Evolutionary conservation across 1,284 basidiomycete species (phyloP), one percentile per base, ranked within the genome.

Genomic region (Cutaneotrichosporon dermatis): DNA sequence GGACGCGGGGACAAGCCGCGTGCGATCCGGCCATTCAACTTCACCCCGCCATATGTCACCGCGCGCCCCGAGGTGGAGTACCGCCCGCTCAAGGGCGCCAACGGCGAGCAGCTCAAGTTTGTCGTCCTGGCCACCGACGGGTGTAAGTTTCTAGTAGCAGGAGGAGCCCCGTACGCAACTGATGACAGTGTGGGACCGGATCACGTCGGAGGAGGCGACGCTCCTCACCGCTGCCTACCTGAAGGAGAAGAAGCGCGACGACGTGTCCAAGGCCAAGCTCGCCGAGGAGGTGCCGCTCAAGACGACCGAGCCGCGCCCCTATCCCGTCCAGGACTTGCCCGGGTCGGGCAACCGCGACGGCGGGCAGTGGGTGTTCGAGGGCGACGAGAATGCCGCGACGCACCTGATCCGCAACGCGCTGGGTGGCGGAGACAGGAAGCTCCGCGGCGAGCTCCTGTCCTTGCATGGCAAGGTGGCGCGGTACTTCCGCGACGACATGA

Each of bases 331-430:
- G 58, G 64, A 68, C 4, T 58, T 75, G 16, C 71, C 72, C 3
- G 65, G 70, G 12, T 54, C 65, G 33, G 55, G 51, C 10, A 51
- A 55, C 48, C 58, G 64, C 34, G 51, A 52, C 40, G 48, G 54
- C 12, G 74, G 73, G 7, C 80, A 81, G 15, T 94, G 91, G 89
- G 83, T 85, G 11, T 96, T 92, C 71, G 85, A 85, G 61, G 70
- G 68, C n/a, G 94, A 99, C 74, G 85, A 86, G 39, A 93, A 97
- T 72, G 80, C 92, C 56, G 85, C 89, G 55, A 88, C 92, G 13
- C 96, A 98, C 78, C 81, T 99, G 41, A 92, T 98, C 63, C 83
- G 95, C 64, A 99, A 99, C 72, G 91, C 92, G 11, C 85, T 98
- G 60, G 94, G 90, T 35, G 93, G 94, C 15, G 92, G 85, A 0